phyloP scores from a whole-genome alignment of 495 filamentous ascomycete genomes.

The Wilcoxina mikolae region DNA sequence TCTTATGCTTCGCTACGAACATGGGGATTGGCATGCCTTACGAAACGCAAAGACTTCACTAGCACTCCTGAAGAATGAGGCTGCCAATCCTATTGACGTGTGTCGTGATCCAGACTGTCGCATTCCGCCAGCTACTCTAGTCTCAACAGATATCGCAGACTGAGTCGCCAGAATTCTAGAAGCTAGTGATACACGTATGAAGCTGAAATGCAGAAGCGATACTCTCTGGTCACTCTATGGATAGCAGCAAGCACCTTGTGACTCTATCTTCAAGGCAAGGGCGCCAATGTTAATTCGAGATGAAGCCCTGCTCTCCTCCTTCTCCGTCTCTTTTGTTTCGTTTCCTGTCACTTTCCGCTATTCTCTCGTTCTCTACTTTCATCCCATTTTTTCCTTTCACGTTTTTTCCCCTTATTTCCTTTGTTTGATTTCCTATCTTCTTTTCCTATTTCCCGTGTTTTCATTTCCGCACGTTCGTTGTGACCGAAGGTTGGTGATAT shows the following conservation, averaged over 20 bases:
- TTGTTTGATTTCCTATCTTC: conserved; percentile 2
- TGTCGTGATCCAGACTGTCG: not conserved
- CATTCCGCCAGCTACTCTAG: not conserved
- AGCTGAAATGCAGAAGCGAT: not conserved
- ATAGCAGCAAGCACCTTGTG: not conserved
- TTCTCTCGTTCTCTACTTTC: conserved; percentile 5
- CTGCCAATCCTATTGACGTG: not conserved
- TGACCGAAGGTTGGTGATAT: not conserved
- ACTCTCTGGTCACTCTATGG: not conserved
- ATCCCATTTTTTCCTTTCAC: not conserved
- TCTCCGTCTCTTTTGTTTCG: conserved; percentile 3
- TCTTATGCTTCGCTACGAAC: not conserved
- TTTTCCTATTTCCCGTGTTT: conserved; percentile 6
- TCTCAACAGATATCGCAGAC: not conserved
- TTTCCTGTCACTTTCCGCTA: conserved; percentile 6
- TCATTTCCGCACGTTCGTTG: not conserved
- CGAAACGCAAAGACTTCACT: not conserved
- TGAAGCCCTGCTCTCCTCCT: not conserved
- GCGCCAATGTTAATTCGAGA: not conserved
- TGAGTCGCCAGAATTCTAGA: not conserved
- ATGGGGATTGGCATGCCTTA: not conserved
- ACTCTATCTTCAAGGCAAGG: not conserved
- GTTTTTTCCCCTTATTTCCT: not conserved
- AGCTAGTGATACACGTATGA: not conserved
- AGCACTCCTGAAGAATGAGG: not conserved